A percentile compares a stretch with the other conserved stretches of the same genome.
These are phyloP conservation scores for Nakaseomyces delphensis DNA, from an alignment of 1,139 yeast species.

Conservation along the genomic window DNA sequence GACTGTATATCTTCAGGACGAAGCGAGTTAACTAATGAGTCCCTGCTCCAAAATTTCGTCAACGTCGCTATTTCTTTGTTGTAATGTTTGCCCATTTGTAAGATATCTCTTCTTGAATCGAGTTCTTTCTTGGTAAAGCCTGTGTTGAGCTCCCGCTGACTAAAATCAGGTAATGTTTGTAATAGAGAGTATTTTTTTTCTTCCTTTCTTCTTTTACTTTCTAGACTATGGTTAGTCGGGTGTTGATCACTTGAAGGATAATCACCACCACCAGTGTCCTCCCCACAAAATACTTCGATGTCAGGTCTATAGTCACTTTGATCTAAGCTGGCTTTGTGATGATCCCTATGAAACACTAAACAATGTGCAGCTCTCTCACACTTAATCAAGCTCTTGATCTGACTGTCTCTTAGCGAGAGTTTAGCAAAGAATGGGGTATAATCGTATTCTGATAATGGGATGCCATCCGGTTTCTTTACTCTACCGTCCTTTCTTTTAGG, in stretches of 20 bases:
- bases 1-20: conserved; percentile 4
- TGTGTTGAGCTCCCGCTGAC: conserved; percentile 12
- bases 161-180: conserved; percentile 14
- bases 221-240: not conserved
- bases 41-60: conserved; percentile 18
- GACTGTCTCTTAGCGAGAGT: conserved; percentile 20
- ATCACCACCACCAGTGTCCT: conserved; percentile 2
- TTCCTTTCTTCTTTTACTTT: conserved; percentile 1
- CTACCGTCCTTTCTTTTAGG: conserved; percentile 2
- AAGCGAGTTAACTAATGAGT: conserved; percentile 4
- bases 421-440: conserved; percentile 22
- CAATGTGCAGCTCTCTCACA: conserved; percentile 29
- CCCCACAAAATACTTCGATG: conserved; percentile 22
- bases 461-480: not conserved
- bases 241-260: not conserved
- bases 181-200: conserved; percentile 9
- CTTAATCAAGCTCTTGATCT: conserved; percentile 15
- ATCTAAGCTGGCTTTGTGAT: conserved; percentile 10
- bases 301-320: conserved; percentile 24
- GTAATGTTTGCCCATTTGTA: not conserved
- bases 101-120: not conserved
- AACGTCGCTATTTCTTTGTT: conserved; percentile 15
- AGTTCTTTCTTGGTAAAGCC: not conserved
- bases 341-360: conserved; percentile 23
- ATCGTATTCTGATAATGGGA: conserved; percentile 15